Evolutionary conservation across 805 yeast species (phyloP), one percentile per base, ranked within the genome.

Genomic region (Pichia phayaonensis): DNA sequence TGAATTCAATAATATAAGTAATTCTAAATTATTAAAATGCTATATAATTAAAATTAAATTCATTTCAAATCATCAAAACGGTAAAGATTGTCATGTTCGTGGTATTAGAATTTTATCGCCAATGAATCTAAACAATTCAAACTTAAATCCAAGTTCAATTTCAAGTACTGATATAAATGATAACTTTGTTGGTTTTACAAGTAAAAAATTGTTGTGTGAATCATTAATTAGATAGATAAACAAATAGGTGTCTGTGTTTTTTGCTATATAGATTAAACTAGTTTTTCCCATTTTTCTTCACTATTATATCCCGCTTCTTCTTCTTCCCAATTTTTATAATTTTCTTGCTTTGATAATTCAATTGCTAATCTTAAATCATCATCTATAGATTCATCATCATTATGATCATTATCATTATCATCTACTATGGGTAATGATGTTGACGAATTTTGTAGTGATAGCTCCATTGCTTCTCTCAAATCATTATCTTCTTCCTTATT

Each of bases 1-100:
- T 18, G 70, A 72, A 3, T 79, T 87, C 60, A 76, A 76, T 47
- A 77, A 79, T 1, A 72, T 76, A 3, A 65, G 86, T 39, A 65
- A 68, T 12, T 82, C 77, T 48, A 78, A 79, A 3, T 75, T 80
- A 1, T 65, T 89, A 45, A 81, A 85, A 57, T 80, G 94, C 47
- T 84, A 81, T 58, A 69, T 82, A 54, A 67, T 89, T 13, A 76
- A 86, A 53, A 57, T 90, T 16, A 62, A 75, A n/a, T 73, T 89
- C 7, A 62, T 78, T 10, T 77, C 86, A 1, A 94, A 95, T 59
- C 96, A 89, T 59, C 97, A 90, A 62, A 90, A 88, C 61, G 99
- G 99, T 44, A 94, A 92, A 61, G 99, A 94, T 64, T 84, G 96
- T 0, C 98, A 90, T 64, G 71, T 94, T 12, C 68, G 99, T 26